phyloP scores from a whole-genome alignment of 2,329 filamentous ascomycete genomes.

The Fusarium zealandicum region DNA sequence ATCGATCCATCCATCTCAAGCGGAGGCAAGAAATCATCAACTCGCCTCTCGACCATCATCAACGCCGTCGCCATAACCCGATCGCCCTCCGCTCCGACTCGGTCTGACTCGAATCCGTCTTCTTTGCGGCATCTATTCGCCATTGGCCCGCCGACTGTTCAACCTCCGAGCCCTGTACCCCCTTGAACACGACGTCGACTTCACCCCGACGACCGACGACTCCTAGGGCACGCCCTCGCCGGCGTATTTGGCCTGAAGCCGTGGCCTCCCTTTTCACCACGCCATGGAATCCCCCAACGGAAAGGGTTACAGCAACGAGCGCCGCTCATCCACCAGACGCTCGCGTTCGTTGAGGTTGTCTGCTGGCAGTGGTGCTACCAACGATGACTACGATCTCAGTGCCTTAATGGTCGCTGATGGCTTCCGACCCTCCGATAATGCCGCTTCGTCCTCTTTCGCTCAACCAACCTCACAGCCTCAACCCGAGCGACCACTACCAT shows the following conservation, averaged over 20 bases:
- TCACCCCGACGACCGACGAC: constrained; percentile 29
- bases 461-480: constrained; percentile 31
- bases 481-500: constrained; percentile 7
- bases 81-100: constrained; percentile 1
- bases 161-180: constrained; percentile 9
- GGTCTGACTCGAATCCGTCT: not conserved
- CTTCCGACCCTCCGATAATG: constrained; percentile 52
- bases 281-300: constrained; percentile 52
- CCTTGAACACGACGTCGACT: constrained; percentile 23
- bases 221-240: constrained; percentile 36
- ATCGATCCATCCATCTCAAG: constrained; percentile 29
- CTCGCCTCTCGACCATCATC: constrained; percentile 9
- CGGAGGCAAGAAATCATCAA: constrained; percentile 17
- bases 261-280: constrained; percentile 28
- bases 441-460: constrained; percentile 5
- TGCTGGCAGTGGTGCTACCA: constrained; percentile 37
- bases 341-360: constrained; percentile 54
- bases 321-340: constrained; percentile 52
- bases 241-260: constrained; percentile 38
- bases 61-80: not conserved
- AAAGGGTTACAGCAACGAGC: constrained; percentile 51
- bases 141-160: constrained; percentile 19
- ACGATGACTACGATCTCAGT: constrained; percentile 58
- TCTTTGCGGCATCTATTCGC: constrained; percentile 18
- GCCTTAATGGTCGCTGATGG: constrained; percentile 62